These are phyloP conservation scores for Arabis hirsuta DNA, from an alignment of 345 rosid genomes.

Conservation along the genomic window DNA sequence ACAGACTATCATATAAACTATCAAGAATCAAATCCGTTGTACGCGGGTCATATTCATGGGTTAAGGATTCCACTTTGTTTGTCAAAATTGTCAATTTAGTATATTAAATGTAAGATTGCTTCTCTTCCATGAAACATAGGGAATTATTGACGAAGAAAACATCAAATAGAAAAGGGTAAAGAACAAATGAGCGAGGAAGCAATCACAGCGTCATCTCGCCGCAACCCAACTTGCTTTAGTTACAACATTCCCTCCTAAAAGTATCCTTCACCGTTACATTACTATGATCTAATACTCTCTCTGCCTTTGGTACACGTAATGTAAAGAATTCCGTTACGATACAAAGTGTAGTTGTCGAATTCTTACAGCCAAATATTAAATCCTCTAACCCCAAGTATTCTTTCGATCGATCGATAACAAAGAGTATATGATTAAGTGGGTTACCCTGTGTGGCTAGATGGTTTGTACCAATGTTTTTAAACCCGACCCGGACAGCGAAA, in stretches of 20 bases:
- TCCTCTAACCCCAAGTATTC: too few relatives aligned
- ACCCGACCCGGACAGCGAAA: too few relatives aligned
- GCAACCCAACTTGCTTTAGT: slow-evolving; percentile 47
- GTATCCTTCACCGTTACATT: slow-evolving; percentile 27
- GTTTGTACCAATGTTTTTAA: too few relatives aligned
- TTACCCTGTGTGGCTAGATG: too few relatives aligned
- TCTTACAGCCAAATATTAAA: not conserved
- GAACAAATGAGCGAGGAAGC: slow-evolving; percentile 19
- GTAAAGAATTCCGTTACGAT: not conserved
- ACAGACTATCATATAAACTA: slow-evolving; percentile 19
- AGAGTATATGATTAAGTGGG: too few relatives aligned
- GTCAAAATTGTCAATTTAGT: slow-evolving; percentile 35
- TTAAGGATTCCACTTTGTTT: slow-evolving; percentile 36
- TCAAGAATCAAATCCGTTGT: slow-evolving; percentile 38
- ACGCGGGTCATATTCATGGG: slow-evolving; percentile 38
- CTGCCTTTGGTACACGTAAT: slow-evolving; percentile 13
- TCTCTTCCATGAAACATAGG: slow-evolving; percentile 37
- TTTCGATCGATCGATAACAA: too few relatives aligned
- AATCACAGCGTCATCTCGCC: slow-evolving; percentile 65
- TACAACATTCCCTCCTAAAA: slow-evolving; percentile 42
- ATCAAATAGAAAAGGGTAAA: slow-evolving; percentile 33
- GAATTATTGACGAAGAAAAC: slow-evolving; percentile 16
- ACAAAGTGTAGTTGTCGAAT: slow-evolving; percentile 1
- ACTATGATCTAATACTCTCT: slow-evolving; percentile 1
- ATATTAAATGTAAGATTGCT: slow-evolving; percentile 34